Conservation (phyloP, 192 early-diverging fungal species). For the Coemansia sp. region DNA sequence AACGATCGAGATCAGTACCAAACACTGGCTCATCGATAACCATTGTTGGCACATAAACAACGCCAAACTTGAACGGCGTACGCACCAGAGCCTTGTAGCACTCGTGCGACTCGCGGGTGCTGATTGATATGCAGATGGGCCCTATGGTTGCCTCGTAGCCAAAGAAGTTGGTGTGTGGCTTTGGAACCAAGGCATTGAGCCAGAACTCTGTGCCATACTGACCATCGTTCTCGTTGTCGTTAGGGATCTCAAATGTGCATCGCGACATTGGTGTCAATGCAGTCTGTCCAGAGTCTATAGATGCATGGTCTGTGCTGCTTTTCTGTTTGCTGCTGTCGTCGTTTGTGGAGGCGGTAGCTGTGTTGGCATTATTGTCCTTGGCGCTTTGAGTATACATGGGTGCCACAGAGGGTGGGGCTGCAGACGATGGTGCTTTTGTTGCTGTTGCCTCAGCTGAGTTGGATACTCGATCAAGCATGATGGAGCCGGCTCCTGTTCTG, state of each 20-base stretch:
- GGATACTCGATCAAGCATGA: slow-evolving; percentile 14
- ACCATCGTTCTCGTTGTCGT: slow-evolving; percentile 56
- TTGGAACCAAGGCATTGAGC: slow-evolving; percentile 55
- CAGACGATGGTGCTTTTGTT: neutral
- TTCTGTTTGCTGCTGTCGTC: slow-evolving; percentile 3
- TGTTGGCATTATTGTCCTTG: slow-evolving; percentile 1
- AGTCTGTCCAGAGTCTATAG: slow-evolving; percentile 17
- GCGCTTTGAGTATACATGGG: neutral
- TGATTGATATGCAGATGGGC: slow-evolving; percentile 54
- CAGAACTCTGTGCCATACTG: slow-evolving; percentile 53
- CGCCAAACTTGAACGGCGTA: slow-evolving; percentile 51
- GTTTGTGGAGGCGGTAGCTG: slow-evolving; percentile 5
- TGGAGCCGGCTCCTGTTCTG: slow-evolving; percentile 5
- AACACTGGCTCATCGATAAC: slow-evolving; percentile 47
- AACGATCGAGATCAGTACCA: slow-evolving; percentile 52
- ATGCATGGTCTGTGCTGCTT: slow-evolving; percentile 9
- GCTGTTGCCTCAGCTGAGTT: neutral
- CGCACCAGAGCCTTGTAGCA: slow-evolving; percentile 55
- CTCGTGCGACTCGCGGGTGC: slow-evolving; percentile 53
- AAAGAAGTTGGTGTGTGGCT: slow-evolving; percentile 56
- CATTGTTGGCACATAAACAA: slow-evolving; percentile 50
- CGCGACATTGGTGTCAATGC: slow-evolving; percentile 22
- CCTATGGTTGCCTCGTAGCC: slow-evolving; percentile 52
- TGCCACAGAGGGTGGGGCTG: neutral
- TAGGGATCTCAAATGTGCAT: slow-evolving; percentile 37